phyloP scores from a whole-genome alignment of 305 asterid species.

The Caryopteris hybrid region DNA sequence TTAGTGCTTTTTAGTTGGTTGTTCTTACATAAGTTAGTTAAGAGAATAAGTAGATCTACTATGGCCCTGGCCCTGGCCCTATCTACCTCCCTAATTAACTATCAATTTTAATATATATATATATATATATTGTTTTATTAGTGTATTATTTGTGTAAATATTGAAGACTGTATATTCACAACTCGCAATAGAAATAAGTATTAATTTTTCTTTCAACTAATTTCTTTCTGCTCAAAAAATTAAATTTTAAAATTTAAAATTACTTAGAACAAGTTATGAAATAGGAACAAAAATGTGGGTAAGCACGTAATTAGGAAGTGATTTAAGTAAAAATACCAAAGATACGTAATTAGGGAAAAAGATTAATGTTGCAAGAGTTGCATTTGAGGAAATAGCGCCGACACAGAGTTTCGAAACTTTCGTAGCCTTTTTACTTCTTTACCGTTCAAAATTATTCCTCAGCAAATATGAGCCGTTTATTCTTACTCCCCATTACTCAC shows the following conservation, averaged over 20 bases:
- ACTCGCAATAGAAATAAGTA: no score
- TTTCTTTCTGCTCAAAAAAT: no score
- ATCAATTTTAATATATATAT: no score
- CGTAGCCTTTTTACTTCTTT: constrained; percentile 31
- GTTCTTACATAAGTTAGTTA: constrained; percentile 16
- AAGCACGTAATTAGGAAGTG: not conserved
- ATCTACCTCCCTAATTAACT: no score
- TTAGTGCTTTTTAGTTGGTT: constrained; percentile 27
- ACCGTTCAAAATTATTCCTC: constrained; percentile 27
- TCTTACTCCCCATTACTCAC: not conserved
- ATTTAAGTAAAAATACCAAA: not conserved
- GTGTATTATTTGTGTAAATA: no score
- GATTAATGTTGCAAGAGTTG: constrained; percentile 6
- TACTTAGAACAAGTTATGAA: not conserved
- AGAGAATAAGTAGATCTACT: no score
- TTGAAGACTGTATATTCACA: no score
- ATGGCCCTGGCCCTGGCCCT: no score
- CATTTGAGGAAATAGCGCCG: constrained; percentile 30
- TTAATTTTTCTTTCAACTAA: no score
- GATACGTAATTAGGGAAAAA: not conserved
- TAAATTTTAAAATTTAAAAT: no score
- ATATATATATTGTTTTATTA: no score
- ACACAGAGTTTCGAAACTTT: constrained; percentile 59
- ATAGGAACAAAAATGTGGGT: not conserved
- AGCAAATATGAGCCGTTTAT: constrained; percentile 16